Percentiles rank a stretch among this genome's conserved stretches.
phyloP scores from a whole-genome alignment of 2,329 filamentous ascomycete genomes.

The Sarocladium strictum region DNA sequence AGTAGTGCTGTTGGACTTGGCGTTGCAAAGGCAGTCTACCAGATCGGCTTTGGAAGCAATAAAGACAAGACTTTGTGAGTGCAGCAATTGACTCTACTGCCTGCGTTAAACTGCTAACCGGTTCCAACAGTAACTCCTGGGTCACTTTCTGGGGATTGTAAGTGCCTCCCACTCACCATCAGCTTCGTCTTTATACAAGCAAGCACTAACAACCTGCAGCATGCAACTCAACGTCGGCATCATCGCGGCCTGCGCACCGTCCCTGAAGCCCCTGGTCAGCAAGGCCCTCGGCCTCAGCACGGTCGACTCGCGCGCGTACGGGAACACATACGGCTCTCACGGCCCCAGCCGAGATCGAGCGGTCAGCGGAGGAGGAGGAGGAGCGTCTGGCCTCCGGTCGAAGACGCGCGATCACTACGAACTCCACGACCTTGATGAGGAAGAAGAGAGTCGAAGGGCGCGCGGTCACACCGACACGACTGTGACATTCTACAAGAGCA shows the following conservation, averaged over 20 bases:
- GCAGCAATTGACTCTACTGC: background rate
- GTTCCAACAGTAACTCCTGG: constrained; percentile 15
- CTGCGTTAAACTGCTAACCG: background rate
- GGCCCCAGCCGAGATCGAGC: background rate
- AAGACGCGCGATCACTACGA: constrained; percentile 5
- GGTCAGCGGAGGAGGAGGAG: background rate
- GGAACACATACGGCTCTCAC: background rate
- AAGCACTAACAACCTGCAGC: constrained; percentile 20
- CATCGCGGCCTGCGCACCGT: constrained; percentile 32
- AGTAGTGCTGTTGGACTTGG: constrained; percentile 32
- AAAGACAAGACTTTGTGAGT: constrained; percentile 25
- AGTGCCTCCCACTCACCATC: constrained; percentile 16
- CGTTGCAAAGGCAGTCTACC: constrained; percentile 31
- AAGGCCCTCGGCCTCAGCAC: constrained; percentile 19
- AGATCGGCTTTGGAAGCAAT: constrained; percentile 25
- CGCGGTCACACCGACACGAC: background rate
- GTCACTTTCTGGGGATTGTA: constrained; percentile 28
- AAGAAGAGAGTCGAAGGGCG: background rate
- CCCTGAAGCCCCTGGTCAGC: constrained; percentile 30
- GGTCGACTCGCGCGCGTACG: background rate
- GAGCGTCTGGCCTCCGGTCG: background rate
- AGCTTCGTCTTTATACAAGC: background rate
- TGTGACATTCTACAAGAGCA: constrained; percentile 3
- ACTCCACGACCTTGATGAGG: constrained; percentile 4
- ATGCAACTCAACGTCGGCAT: constrained; percentile 35